These are phyloP conservation scores for Boletus rex-veris DNA, from an alignment of 768 basidiomycete genomes.

Conservation along the genomic window DNA sequence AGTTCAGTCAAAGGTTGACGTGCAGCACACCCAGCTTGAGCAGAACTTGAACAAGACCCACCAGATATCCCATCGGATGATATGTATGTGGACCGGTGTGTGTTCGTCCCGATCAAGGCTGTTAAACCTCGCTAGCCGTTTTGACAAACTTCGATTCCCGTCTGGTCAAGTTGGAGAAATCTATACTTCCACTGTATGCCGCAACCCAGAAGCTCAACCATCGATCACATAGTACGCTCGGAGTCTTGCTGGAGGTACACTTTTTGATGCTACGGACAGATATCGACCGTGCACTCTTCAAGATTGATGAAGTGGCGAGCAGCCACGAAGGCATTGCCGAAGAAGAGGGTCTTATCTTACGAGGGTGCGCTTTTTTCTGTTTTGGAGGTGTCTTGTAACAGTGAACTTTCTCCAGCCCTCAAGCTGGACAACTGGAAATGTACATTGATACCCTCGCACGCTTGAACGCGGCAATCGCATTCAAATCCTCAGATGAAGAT, in stretches of 20 bases:
- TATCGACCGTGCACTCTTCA: constrained; percentile 73
- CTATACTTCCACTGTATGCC: constrained; percentile 77
- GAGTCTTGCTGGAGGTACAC: not conserved
- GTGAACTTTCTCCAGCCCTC: constrained; percentile 48
- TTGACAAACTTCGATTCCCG: constrained; percentile 82
- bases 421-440: constrained; percentile 55
- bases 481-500: constrained; percentile 59
- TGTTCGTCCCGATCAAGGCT: constrained; percentile 10
- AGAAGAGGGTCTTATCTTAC: constrained; percentile 74
- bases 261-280: constrained; percentile 42
- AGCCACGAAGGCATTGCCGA: constrained; percentile 71
- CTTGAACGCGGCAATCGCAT: constrained; percentile 75
- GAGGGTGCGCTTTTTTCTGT: constrained; percentile 49
- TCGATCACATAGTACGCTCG: constrained; percentile 60
- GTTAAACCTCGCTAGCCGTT: constrained; percentile 53
- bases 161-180: constrained; percentile 79
- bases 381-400: not conserved
- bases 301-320: constrained; percentile 76
- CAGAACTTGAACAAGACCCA: constrained; percentile 85
- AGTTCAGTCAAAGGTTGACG: not conserved
- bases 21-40: constrained; percentile 52
- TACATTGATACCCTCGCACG: constrained; percentile 76
- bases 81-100: constrained; percentile 46
- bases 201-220: constrained; percentile 73
- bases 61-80: constrained; percentile 84